phyloP scores from a whole-genome alignment of 2,329 filamentous ascomycete species.

The Aureobasidium uvarum region DNA sequence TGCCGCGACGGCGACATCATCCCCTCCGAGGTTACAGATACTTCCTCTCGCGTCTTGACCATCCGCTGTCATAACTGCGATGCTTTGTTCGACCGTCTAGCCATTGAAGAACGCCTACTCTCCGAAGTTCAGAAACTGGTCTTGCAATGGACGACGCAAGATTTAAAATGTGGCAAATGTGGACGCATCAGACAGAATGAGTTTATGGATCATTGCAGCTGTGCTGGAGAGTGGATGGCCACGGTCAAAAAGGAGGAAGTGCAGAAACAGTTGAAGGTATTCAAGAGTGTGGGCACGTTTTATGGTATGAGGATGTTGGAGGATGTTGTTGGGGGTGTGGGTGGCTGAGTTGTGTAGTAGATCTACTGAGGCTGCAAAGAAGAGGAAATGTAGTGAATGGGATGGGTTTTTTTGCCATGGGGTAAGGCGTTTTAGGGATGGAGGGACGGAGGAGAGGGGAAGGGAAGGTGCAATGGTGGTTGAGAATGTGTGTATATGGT shows the following conservation, averaged over 20 bases:
- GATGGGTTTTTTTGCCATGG: neutral
- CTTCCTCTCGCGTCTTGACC: slow-evolving; percentile 28
- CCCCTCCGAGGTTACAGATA: slow-evolving; percentile 40
- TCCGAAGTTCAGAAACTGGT: slow-evolving; percentile 70
- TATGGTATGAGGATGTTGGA: slow-evolving; percentile 81
- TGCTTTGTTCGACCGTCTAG: slow-evolving; percentile 71
- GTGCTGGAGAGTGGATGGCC: slow-evolving; percentile 79
- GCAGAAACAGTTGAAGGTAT: slow-evolving; percentile 63
- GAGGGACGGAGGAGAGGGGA: no score
- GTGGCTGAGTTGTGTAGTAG: slow-evolving; percentile 10
- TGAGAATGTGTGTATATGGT: neutral
- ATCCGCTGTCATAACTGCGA: slow-evolving; percentile 68
- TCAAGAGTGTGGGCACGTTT: slow-evolving; percentile 70
- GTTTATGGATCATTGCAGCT: slow-evolving; percentile 95
- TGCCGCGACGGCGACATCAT: slow-evolving; percentile 85
- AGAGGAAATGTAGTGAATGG: neutral
- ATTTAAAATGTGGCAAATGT: slow-evolving; percentile 79
- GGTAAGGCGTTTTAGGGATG: neutral
- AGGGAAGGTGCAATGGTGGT: neutral
- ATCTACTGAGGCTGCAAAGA: neutral
- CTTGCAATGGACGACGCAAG: slow-evolving; percentile 82
- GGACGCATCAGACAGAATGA: slow-evolving; percentile 72
- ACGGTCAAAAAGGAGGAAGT: slow-evolving; percentile 68
- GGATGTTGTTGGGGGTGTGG: slow-evolving; percentile 57
- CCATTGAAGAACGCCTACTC: slow-evolving; percentile 80